phyloP scores from a whole-genome alignment of 257 asterid species.

The Coffea canephora region DNA sequence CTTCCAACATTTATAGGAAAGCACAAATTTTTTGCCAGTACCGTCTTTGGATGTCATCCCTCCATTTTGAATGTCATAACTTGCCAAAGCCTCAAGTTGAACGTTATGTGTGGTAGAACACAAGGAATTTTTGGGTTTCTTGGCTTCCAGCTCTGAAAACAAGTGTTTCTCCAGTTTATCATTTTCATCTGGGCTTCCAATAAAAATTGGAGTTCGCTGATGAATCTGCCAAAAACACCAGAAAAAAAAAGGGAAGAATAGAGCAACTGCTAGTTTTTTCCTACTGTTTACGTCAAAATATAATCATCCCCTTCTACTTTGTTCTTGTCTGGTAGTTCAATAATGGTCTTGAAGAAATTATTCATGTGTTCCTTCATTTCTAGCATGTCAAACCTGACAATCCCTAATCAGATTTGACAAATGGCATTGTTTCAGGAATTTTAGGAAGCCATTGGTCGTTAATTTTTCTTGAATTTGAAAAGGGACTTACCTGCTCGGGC shows the following conservation, averaged over 20 bases:
- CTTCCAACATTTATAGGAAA: neutral
- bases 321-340: neutral
- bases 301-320: too few relatives aligned
- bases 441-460: neutral
- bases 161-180: slow-evolving; percentile 43
- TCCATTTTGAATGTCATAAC: slow-evolving; percentile 16
- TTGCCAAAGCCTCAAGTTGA: slow-evolving; percentile 24
- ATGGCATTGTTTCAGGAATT: neutral
- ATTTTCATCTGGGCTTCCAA: slow-evolving; percentile 76
- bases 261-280: neutral
- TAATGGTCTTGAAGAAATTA: neutral
- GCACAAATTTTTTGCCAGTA: neutral
- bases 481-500: slow-evolving; percentile 49
- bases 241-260: slow-evolving; percentile 4
- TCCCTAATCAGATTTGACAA: neutral
- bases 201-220: slow-evolving; percentile 74
- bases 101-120: slow-evolving; percentile 20
- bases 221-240: slow-evolving; percentile 50
- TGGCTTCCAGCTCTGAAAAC: slow-evolving; percentile 21
- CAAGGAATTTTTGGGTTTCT: slow-evolving; percentile 10
- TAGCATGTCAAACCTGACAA: neutral
- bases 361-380: neutral
- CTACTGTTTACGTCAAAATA: neutral
- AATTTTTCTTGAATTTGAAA: too few relatives aligned
- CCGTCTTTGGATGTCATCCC: neutral